A percentile compares a stretch with the other conserved stretches of the same genome.
phyloP scores from a whole-genome alignment of 441 rosid species.

The Eruca vesicaria region DNA sequence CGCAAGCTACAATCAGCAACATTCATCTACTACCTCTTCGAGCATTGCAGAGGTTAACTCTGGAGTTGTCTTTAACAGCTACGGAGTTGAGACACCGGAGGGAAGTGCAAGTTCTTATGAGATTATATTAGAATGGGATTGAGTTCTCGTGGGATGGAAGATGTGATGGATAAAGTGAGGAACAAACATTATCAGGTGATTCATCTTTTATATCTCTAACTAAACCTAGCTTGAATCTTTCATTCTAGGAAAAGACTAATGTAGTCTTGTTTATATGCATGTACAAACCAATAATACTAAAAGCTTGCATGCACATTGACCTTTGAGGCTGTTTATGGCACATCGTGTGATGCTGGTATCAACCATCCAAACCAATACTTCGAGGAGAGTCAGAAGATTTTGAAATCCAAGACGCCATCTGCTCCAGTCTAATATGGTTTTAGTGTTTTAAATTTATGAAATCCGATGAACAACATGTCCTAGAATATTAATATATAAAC shows the following conservation, averaged over 20 bases:
- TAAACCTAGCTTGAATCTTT: constrained; percentile 1
- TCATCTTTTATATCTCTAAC: neutral
- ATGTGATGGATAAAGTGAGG: constrained; percentile 75
- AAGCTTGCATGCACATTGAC: constrained; percentile 95
- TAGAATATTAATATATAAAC: no score
- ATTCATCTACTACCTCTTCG: constrained; percentile 58
- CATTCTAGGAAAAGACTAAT: neutral
- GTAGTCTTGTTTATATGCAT: neutral
- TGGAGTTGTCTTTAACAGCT: constrained; percentile 32
- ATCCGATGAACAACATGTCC: no score
- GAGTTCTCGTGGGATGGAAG: constrained; percentile 61
- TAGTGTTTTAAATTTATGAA: no score
- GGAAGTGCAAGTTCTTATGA: constrained; percentile 38
- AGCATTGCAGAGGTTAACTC: constrained; percentile 67
- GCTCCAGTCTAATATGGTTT: neutral
- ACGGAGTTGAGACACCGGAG: constrained; percentile 35
- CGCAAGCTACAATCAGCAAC: constrained; percentile 48
- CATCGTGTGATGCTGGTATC: constrained; percentile 78
- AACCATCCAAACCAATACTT: constrained; percentile 93
- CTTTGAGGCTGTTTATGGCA: constrained; percentile 78
- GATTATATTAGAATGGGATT: constrained; percentile 82
- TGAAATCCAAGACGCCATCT: constrained; percentile 45
- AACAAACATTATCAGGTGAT: constrained; percentile 86
- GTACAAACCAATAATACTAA: constrained; percentile 26
- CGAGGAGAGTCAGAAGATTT: constrained; percentile 60